Percentiles rank a stretch among this genome's conserved stretches.
Evolutionary conservation across 1,139 yeast species (phyloP).

Genomic region (Neolecta irregularis): DNA sequence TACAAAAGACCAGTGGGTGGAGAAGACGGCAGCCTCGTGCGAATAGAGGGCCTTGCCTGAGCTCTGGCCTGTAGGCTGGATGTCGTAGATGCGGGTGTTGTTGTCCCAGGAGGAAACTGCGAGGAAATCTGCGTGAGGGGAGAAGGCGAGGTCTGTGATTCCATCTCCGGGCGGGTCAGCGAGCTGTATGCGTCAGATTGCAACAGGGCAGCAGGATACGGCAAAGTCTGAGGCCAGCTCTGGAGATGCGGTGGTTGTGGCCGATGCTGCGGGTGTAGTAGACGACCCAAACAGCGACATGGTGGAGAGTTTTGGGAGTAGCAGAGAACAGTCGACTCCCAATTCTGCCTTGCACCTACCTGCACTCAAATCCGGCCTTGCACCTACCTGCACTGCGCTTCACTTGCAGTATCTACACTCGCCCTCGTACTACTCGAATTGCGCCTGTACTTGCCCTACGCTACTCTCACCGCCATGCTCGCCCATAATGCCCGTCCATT

Average conservation of each 20-base stretch:
- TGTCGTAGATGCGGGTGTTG: constrained; percentile 83
- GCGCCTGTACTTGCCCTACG: no score
- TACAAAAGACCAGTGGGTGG: constrained; percentile 54
- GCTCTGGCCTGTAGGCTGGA: constrained; percentile 49
- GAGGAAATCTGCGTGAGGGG: constrained; percentile 75
- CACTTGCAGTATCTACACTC: no score
- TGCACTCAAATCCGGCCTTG: no score
- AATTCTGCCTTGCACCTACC: no score
- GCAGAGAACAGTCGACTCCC: no score
- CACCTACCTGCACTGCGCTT: no score
- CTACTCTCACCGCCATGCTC: no score
- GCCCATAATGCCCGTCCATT: no score
- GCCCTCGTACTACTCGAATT: no score
- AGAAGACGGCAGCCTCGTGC: constrained; percentile 76
- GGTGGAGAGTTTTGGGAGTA: no score
- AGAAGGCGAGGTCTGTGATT: constrained; percentile 69
- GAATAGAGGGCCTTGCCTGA: constrained; percentile 84
- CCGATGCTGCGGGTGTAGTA: constrained; percentile 3
- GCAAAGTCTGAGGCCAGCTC: constrained; percentile 20
- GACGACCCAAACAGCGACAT: constrained; percentile 4
- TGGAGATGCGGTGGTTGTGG: constrained; percentile 13
- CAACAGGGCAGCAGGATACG: no score
- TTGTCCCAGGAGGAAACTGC: constrained; percentile 92
- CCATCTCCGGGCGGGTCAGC: constrained; percentile 75
- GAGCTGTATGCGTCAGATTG: constrained; percentile 3